These are phyloP conservation scores for Draba incana DNA, from an alignment of 345 rosid species.

Conservation along the genomic window DNA sequence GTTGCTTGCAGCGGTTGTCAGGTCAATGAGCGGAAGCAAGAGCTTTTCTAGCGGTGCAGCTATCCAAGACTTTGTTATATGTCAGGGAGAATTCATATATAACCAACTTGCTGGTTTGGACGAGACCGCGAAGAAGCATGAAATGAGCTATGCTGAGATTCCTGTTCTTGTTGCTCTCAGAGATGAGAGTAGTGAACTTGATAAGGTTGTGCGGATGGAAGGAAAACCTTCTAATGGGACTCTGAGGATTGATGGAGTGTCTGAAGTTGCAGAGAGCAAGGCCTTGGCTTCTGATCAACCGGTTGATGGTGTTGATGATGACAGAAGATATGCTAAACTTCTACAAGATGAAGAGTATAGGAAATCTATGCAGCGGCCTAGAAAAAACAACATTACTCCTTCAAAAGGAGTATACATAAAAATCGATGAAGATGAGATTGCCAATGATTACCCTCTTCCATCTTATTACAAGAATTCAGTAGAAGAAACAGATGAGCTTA, in stretches of 20 bases:
- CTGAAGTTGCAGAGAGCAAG: constrained; percentile 35
- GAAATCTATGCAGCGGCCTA: constrained; percentile 54
- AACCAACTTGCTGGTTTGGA: constrained; percentile 71
- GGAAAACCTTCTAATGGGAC: constrained; percentile 39
- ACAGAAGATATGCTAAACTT: constrained; percentile 63
- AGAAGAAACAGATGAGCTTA: constrained; percentile 73
- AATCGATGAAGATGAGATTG: constrained; percentile 85
- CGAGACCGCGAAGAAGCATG: constrained; percentile 53
- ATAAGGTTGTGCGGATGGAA: constrained; percentile 33
- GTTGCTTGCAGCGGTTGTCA: constrained; percentile 61
- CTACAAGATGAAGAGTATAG: constrained; percentile 80
- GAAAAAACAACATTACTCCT: constrained; percentile 47
- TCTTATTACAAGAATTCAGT: constrained; percentile 56
- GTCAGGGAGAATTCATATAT: constrained; percentile 75
- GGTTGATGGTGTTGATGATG: constrained; percentile 51
- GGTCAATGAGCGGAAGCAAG: constrained; percentile 59
- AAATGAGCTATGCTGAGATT: constrained; percentile 46
- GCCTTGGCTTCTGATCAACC: constrained; percentile 32
- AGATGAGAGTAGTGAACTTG: constrained; percentile 50
- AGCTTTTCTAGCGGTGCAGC: constrained; percentile 49
- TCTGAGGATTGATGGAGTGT: constrained; percentile 49
- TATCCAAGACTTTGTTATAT: constrained; percentile 55
- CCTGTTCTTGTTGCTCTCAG: constrained; percentile 59
- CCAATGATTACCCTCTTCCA: constrained; percentile 88
- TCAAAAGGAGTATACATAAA: constrained; percentile 62